Evolutionary conservation across 225 moss, liverwort and hornwort species (phyloP).

Genomic region (Physcomitrellopsis africana): DNA sequence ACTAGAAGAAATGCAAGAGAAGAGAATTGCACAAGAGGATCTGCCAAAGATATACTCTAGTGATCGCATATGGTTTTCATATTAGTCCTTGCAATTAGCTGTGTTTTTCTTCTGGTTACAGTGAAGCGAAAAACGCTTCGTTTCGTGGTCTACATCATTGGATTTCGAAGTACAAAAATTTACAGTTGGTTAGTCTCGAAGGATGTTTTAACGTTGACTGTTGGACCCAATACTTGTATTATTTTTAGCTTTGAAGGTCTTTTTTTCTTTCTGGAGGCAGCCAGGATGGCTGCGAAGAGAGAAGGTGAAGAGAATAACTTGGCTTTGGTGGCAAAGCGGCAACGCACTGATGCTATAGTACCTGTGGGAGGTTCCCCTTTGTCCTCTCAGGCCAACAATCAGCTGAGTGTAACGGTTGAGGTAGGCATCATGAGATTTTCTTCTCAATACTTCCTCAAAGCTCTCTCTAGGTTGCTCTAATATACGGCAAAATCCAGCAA

Average conservation of each 20-base stretch:
- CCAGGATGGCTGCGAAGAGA: conserved; percentile 49
- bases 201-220: background rate
- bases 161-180: background rate
- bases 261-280: background rate
- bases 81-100: background rate
- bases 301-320: conserved; percentile 55
- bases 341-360: conserved; percentile 52
- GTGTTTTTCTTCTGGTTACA: background rate
- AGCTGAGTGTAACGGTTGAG: conserved; percentile 45
- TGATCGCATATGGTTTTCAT: too few relatives aligned
- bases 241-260: conserved; percentile 15
- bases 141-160: too few relatives aligned
- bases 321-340: conserved; percentile 54
- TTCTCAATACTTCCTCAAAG: background rate
- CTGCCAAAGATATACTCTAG: too few relatives aligned
- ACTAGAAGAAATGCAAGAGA: too few relatives aligned
- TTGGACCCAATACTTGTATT: background rate
- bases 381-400: conserved; percentile 35
- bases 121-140: background rate
- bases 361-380: conserved; percentile 28
- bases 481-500: too few relatives aligned
- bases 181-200: background rate
- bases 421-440: conserved; percentile 20
- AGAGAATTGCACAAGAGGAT: too few relatives aligned
- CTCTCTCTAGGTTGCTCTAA: too few relatives aligned